phyloP scores from a whole-genome alignment of 176 grass and related monocot species.

The Aegilops speltoides region DNA sequence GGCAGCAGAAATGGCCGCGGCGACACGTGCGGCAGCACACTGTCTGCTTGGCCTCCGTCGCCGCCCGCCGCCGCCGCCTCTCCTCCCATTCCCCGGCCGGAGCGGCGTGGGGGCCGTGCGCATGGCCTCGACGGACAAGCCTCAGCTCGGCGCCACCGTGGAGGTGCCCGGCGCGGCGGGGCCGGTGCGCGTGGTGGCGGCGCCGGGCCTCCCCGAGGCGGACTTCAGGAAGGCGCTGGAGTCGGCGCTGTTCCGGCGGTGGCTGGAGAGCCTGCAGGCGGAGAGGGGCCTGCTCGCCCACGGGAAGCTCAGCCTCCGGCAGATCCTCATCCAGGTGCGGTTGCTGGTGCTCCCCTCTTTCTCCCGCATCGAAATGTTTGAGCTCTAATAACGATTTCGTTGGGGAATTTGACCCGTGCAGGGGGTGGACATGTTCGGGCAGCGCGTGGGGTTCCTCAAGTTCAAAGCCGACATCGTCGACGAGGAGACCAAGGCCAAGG shows the following conservation, averaged over 20 bases:
- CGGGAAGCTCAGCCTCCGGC: conserved; percentile 52
- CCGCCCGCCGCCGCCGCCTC: background rate
- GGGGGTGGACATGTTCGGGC: conserved; percentile 90
- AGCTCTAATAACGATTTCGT: background rate
- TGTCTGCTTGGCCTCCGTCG: conserved; percentile 5
- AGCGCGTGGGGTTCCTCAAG: conserved; percentile 84
- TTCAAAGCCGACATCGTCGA: conserved; percentile 92
- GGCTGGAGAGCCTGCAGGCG: conserved; percentile 71
- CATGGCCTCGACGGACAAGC: conserved; percentile 53
- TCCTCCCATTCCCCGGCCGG: background rate
- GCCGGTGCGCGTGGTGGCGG: conserved; percentile 53
- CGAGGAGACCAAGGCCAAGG: conserved; percentile 72
- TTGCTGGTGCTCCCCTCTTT: background rate
- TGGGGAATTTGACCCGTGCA: conserved; percentile 6
- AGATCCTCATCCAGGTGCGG: conserved; percentile 84
- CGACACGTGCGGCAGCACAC: conserved; percentile 8
- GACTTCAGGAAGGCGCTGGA: conserved; percentile 75
- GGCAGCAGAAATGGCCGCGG: background rate
- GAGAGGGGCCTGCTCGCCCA: conserved; percentile 73
- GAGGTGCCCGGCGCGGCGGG: conserved; percentile 40
- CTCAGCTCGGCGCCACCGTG: conserved; percentile 21
- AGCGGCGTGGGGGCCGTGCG: background rate
- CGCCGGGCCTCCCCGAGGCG: conserved; percentile 55
- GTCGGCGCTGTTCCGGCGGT: conserved; percentile 68
- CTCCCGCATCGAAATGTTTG: background rate